Evolutionary conservation across 495 filamentous ascomycete genomes (phyloP), one percentile per base, ranked within the genome.

Genomic region (Letharia lupina): DNA sequence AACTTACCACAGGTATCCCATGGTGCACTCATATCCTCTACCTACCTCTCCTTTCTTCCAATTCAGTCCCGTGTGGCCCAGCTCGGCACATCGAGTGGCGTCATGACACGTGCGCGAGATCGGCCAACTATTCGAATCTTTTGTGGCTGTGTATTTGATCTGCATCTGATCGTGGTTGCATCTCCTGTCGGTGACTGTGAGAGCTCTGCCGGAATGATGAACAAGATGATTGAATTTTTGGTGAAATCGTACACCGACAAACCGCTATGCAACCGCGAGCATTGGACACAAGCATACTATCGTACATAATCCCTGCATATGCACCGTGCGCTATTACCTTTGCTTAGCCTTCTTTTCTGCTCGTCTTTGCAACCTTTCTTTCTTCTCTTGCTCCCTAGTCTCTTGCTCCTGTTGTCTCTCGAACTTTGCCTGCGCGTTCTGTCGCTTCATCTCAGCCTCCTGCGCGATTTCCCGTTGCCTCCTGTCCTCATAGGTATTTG

Each of bases 401-500:
- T 33, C 41, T 16, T 31, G 62, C 48, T 60, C 60, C 28, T 39
- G 48, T 42, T 16, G 2, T 39, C 37, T 64, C 31, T 41, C 62
- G 11, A 40, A 37, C 40, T 1, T 35, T 12, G 66, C 64, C 23
- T 63, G 48, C 12, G 45, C 64, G 1, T 48, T 13, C 33, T 60
- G 41, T 16, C 61, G 33, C 11, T 47, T 45, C 39, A 37, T 37
- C 28, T 40, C 44, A 4, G 9, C 31, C 7, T 69, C 67, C 11
- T 40, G 40, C 37, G 37, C 39, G 16, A 69, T 23, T 23, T 69
- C 67, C 16, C 54, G 33, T 16, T 33, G 35, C 39, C 67, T 48
- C 60, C 41, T 66, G 12, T 62, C 59, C 12, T 69, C 64, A 56
- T 69, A 69, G 12, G 45, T 52, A 13, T 69, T 58, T 31, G 67